Conservation (phyloP, 331 rosid genomes). For the Pyracantha coccinea region DNA sequence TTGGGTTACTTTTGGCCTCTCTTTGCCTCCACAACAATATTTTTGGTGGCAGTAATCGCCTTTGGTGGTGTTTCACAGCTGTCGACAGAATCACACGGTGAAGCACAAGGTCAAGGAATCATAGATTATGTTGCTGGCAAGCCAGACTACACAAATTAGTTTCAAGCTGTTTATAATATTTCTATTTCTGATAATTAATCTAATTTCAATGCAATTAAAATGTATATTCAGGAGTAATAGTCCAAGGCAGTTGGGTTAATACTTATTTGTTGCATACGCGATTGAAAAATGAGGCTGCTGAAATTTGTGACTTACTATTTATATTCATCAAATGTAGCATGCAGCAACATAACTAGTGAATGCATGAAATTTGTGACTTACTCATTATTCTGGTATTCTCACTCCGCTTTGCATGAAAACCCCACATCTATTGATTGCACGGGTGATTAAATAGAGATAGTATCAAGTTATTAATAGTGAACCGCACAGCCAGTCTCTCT, state of each 20-base stretch:
- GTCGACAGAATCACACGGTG: conserved; percentile 45
- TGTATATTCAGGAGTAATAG: neutral
- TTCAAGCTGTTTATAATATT: neutral
- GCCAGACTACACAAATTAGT: conserved; percentile 23
- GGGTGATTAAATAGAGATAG: no score
- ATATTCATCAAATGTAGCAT: no score
- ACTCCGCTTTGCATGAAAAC: no score
- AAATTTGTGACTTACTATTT: no score
- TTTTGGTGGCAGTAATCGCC: conserved; percentile 40
- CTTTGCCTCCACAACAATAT: conserved; percentile 65
- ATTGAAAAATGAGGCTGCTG: neutral
- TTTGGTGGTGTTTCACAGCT: conserved; percentile 59
- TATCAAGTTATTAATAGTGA: no score
- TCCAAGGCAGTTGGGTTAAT: neutral
- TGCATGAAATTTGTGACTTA: no score
- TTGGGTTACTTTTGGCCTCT: conserved; percentile 81
- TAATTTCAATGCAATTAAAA: neutral
- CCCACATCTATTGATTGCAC: no score
- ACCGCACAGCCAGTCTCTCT: no score
- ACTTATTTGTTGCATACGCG: no score
- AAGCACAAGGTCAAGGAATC: conserved; percentile 57
- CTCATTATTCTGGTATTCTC: no score
- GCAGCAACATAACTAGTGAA: no score
- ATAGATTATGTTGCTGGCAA: conserved; percentile 59
- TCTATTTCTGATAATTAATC: no score